Base-by-base conservation (phyloP, 2,329 filamentous ascomycete genomes). In the Xylaria sp. region DNA sequence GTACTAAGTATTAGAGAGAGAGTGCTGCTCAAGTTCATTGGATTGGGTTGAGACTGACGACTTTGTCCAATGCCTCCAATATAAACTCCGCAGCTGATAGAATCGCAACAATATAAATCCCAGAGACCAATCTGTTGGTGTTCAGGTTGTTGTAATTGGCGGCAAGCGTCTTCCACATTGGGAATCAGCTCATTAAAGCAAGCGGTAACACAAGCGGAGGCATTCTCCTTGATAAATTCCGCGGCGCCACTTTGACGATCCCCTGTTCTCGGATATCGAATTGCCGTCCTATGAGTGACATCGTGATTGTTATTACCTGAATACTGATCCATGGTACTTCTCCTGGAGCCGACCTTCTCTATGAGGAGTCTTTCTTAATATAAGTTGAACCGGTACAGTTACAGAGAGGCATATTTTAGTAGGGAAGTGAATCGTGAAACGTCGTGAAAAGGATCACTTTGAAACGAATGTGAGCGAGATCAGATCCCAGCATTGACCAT, bases 21-120 rank as follows among this genome's bases (percentile, higher is more conserved):
- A 46, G 46, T 28, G 28, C n/a, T 28, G 18, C 13, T 48, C 43
- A 25, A 36, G 28, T n/a, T 34, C 32, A 36, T 58, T 15, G 30
- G 28, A 41, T 39, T 43, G 4, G 30, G 58, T 39, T 48, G 52
- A 32, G 32, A 82, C 83, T 80, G 73, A 84, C 86, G 85, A 73
- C 86, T 84, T 74, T 83, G 65, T 7, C 73, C 74, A 46, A 68
- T 72, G 12, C 36, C 60, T 28, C 74, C 69, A 50, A 79, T 79
- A 66, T 79, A 76, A 52, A 87, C 83, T 32, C 85, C 85, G 72
- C 85, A 88, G 57, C 80, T 79, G 59, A 79, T 80, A 57, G 81
- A 79, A 73, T 87, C 84, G 74, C 86, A 87, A 75, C 84, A 84
- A 73, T 87, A 87, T 25, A 87, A 76, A 46, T 77, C 73, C 79